phyloP scores from a whole-genome alignment of 179 eudicot species.

The Amaranthus tricolor region DNA sequence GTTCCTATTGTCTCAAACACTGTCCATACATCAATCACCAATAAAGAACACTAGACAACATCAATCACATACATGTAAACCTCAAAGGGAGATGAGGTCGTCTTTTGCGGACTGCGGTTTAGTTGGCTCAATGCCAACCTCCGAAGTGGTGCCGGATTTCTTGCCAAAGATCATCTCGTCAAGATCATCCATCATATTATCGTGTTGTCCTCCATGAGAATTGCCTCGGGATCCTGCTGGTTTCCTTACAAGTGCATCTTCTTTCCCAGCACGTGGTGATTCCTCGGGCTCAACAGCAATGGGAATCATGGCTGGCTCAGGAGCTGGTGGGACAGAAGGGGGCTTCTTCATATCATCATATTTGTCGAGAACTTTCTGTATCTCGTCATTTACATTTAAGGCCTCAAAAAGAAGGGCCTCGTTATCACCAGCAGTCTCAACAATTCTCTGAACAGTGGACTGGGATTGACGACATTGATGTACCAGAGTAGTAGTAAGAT shows the following conservation, averaged over 20 bases:
- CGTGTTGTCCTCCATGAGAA: conserved; percentile 49
- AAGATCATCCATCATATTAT: conserved; percentile 96
- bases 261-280: conserved; percentile 57
- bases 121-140: conserved; percentile 48
- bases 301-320: conserved; percentile 94
- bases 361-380: conserved; percentile 73
- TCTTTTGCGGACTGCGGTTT: conserved; percentile 62
- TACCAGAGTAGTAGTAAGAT: conserved; percentile 73
- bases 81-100: conserved; percentile 73
- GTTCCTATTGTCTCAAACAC: conserved; percentile 16
- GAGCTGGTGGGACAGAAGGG: conserved; percentile 38
- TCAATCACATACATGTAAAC: neutral
- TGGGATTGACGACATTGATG: conserved; percentile 82
- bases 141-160: conserved; percentile 36
- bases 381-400: conserved; percentile 85
- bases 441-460: conserved; percentile 67
- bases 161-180: conserved; percentile 98
- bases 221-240: conserved; percentile 50
- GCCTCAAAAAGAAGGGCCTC: conserved; percentile 97
- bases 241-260: conserved; percentile 65
- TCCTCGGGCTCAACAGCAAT: conserved; percentile 96
- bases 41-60: conserved; percentile 14
- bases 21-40: conserved; percentile 20
- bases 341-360: conserved; percentile 74
- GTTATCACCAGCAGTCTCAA: conserved; percentile 79